Evolutionary conservation across 176 grass and related monocot genomes (phyloP).

Genomic region (Puccinellia tenuiflora): DNA sequence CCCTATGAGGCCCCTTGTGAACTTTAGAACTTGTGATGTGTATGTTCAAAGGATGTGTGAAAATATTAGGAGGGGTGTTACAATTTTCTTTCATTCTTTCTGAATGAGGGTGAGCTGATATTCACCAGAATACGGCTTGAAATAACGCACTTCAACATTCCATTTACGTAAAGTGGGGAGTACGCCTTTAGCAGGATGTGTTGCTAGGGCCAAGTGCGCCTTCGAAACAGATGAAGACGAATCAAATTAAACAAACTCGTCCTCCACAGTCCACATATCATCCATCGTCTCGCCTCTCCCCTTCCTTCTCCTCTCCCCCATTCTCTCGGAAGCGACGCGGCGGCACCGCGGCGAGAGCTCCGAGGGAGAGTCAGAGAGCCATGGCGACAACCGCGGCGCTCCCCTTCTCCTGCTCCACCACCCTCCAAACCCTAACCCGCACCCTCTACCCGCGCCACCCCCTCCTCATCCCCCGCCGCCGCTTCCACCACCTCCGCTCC

Average conservation of each 20-base stretch:
- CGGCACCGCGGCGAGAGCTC: slow-evolving; percentile 14
- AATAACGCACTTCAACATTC: too few species aligned
- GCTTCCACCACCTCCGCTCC: slow-evolving; percentile 23
- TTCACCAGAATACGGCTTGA: background rate
- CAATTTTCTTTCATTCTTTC: background rate
- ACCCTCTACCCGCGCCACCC: slow-evolving; percentile 26
- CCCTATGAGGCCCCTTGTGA: too few species aligned
- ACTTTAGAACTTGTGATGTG: background rate
- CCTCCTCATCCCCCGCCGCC: slow-evolving; percentile 10
- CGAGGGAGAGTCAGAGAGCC: background rate
- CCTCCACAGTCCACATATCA: slow-evolving; percentile 14
- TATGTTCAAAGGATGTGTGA: background rate
- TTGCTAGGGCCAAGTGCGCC: background rate
- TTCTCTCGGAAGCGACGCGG: slow-evolving; percentile 10
- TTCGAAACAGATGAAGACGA: background rate
- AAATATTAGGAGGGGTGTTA: too few species aligned
- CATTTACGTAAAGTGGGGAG: background rate
- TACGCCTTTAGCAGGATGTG: background rate
- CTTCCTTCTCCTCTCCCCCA: background rate
- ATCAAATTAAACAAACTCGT: background rate
- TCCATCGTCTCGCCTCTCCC: slow-evolving; percentile 8
- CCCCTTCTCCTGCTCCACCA: slow-evolving; percentile 52
- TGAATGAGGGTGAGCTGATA: too few species aligned
- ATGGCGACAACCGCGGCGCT: slow-evolving; percentile 43
- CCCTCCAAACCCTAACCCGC: slow-evolving; percentile 45